A percentile compares a stretch with the other conserved stretches of the same genome.
Conservation (phyloP, 257 asterid genomes). For the Nyctanthes arbortristis region DNA sequence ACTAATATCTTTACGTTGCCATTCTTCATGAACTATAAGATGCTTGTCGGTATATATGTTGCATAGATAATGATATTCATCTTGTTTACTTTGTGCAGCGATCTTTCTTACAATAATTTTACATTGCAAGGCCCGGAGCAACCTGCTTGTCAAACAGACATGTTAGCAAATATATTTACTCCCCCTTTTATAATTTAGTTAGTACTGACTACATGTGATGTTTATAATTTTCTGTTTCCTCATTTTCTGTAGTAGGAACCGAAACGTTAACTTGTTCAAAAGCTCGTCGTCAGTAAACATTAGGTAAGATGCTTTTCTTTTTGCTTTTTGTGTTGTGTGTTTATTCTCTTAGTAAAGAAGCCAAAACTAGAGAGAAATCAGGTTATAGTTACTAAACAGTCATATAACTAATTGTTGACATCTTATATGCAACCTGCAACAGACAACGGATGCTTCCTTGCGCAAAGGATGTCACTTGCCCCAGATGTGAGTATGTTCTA, state of each 20-base stretch:
- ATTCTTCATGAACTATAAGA: neutral
- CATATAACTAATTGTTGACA: neutral
- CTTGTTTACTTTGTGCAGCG: conserved; percentile 49
- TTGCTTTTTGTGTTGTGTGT: no score
- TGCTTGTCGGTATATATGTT: neutral
- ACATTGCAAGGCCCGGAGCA: conserved; percentile 69
- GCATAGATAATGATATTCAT: conserved; percentile 24
- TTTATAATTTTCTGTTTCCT: conserved; percentile 17
- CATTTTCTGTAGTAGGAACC: conserved; percentile 47
- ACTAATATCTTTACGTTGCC: neutral
- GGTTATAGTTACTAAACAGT: conserved; percentile 1
- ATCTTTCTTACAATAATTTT: conserved; percentile 87
- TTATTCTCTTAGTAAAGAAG: neutral
- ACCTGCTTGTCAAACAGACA: conserved; percentile 62
- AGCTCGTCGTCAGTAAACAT: conserved; percentile 53
- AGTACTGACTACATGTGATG: neutral
- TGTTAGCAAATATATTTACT: conserved; percentile 40
- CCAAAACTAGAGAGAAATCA: conserved; percentile 10
- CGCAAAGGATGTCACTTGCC: conserved; percentile 40
- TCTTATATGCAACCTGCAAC: conserved; percentile 29
- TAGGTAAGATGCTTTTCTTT: conserved; percentile 49
- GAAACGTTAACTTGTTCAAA: conserved; percentile 66
- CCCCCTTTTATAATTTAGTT: conserved; percentile 5
- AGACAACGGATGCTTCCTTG: conserved; percentile 54
- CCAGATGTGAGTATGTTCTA: conserved; percentile 40